Evolutionary conservation across 768 basidiomycete genomes (phyloP).

Genomic region (Leccinum disarticulatum): DNA sequence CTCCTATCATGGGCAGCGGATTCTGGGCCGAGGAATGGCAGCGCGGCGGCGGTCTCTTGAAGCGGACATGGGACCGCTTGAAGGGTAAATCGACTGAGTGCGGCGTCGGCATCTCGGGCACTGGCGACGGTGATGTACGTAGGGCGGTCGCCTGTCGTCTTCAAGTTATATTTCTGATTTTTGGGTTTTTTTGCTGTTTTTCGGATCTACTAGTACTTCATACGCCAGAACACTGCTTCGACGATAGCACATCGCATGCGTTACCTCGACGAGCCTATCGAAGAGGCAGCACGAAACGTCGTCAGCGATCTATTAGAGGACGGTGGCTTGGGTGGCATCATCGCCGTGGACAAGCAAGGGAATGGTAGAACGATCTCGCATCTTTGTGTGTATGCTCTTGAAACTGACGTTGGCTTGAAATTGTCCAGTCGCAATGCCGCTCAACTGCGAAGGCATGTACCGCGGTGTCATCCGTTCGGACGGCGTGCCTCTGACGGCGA

Average conservation of each 20-base stretch:
- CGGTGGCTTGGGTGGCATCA: conserved; percentile 73
- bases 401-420: background rate
- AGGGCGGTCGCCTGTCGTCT: conserved; percentile 22
- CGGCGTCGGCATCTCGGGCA: too few relatives aligned
- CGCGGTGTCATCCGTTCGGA: conserved; percentile 71
- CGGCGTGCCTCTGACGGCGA: conserved; percentile 70
- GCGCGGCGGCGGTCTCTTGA: too few relatives aligned
- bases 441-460: conserved; percentile 84
- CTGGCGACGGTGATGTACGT: too few relatives aligned
- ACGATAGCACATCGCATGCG: conserved; percentile 68
- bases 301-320: conserved; percentile 57
- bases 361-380: conserved; percentile 47
- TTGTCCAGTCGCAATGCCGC: conserved; percentile 60
- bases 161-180: conserved; percentile 1
- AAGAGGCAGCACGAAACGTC: conserved; percentile 51
- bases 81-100: too few relatives aligned
- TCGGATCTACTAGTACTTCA: conserved; percentile 59
- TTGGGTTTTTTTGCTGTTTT: too few relatives aligned
- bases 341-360: conserved; percentile 69
- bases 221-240: conserved; percentile 63
- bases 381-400: background rate
- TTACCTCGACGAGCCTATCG: conserved; percentile 55
- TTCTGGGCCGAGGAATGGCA: too few relatives aligned
- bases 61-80: too few relatives aligned
- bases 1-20: too few relatives aligned